Conservation (phyloP, 2,329 filamentous ascomycete species). For the Endocalyx cinctus region DNA sequence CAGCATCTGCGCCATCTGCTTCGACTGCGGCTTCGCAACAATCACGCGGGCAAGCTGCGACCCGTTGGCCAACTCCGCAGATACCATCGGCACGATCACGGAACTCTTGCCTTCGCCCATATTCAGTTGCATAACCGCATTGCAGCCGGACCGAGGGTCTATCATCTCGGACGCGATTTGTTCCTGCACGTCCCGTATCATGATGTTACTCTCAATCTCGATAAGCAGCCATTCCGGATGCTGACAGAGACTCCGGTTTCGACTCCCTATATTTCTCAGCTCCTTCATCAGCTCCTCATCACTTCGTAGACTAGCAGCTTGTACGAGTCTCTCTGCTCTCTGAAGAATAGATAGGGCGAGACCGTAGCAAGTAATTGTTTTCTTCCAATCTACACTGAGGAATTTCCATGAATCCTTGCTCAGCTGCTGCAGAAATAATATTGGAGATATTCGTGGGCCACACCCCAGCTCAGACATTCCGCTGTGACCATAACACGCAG, state of each 20-base stretch:
- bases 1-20: slow-evolving; percentile 57
- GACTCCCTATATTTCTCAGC: slow-evolving; percentile 46
- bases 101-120: slow-evolving; percentile 71
- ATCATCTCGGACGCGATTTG: slow-evolving; percentile 56
- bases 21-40: slow-evolving; percentile 56
- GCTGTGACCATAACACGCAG: no score
- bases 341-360: slow-evolving; percentile 36
- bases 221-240: slow-evolving; percentile 59
- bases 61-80: slow-evolving; percentile 46
- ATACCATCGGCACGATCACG: slow-evolving; percentile 63
- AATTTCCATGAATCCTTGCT: slow-evolving; percentile 18
- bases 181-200: slow-evolving; percentile 57
- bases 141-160: slow-evolving; percentile 30
- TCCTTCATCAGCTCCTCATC: slow-evolving; percentile 35
- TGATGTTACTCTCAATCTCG: slow-evolving; percentile 58
- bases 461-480: no score
- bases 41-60: slow-evolving; percentile 51
- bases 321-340: slow-evolving; percentile 37
- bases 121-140: slow-evolving; percentile 60
- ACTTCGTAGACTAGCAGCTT: slow-evolving; percentile 12
- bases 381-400: slow-evolving; percentile 29
- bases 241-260: slow-evolving; percentile 47
- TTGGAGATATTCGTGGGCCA: slow-evolving; percentile 28
- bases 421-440: slow-evolving; percentile 32
- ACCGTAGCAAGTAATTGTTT: slow-evolving; percentile 34